These are phyloP conservation scores for Boletus rubescentipes DNA, from an alignment of 768 basidiomycete genomes.

Conservation along the genomic window DNA sequence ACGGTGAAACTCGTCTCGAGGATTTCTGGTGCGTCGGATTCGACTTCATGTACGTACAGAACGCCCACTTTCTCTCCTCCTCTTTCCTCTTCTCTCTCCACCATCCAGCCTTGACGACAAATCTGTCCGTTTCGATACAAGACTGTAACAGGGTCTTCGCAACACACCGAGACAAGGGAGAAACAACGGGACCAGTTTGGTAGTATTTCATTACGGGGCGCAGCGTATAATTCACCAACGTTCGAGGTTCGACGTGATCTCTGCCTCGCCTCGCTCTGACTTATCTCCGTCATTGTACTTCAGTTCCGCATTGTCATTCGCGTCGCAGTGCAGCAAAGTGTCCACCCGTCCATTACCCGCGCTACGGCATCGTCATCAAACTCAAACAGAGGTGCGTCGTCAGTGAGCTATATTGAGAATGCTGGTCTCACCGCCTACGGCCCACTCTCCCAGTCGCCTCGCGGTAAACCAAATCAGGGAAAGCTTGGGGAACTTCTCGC, in stretches of 20 bases:
- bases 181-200: slow-evolving; percentile 14
- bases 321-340: slow-evolving; percentile 3
- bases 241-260: neutral
- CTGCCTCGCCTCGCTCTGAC: slow-evolving; percentile 9
- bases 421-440: neutral
- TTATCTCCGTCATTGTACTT: slow-evolving; percentile 23
- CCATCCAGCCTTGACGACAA: slow-evolving; percentile 1
- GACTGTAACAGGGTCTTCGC: slow-evolving; percentile 2
- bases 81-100: neutral
- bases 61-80: neutral
- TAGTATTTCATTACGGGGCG: slow-evolving; percentile 9
- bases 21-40: slow-evolving; percentile 12
- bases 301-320: slow-evolving; percentile 19
- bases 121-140: slow-evolving; percentile 1
- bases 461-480: neutral
- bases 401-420: neutral
- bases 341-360: neutral
- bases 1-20: slow-evolving; percentile 21
- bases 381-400: slow-evolving; percentile 3
- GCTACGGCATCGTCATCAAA: slow-evolving; percentile 1
- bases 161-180: slow-evolving; percentile 20
- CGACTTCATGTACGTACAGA: slow-evolving; percentile 14
- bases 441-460: neutral
- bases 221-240: slow-evolving; percentile 3
- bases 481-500: neutral